Evolutionary conservation across 2,329 filamentous ascomycete species (phyloP), one percentile per base, ranked within the genome.

Genomic region (Xylaria sp.): DNA sequence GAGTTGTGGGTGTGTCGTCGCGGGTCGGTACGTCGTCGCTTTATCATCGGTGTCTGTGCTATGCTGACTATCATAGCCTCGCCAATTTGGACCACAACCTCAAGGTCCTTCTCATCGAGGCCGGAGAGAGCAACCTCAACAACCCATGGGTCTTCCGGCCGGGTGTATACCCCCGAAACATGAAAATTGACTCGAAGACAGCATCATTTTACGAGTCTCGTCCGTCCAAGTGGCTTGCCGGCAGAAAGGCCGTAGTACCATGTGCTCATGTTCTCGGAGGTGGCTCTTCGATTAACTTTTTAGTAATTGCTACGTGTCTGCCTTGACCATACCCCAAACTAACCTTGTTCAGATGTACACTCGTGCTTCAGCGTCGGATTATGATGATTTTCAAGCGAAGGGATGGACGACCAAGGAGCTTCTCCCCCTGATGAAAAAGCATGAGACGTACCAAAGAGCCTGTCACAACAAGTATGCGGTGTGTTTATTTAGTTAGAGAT

Each of bases 201-300:
- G 92, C 92, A 40, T 91, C 91, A 0, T 94, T 94, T 80, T 95
- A 94, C 77, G 89, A 94, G 79, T 93, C 91, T 57, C 86, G 89
- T 48, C 90, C 91, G 17, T 93, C 90, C 0, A 88, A 92, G 79
- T 91, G 88, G 84, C 87, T 94, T 31, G 87, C 86, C 72, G 91
- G 91, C 17, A 86, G 91, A 54, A 88, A 88, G 75, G 91, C 91
- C 26, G 86, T 93, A 54, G 91, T 94, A n/a, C 92, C 91, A 0
- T 90, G 87, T 73, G 91, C 91, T 42, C 89, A 93, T 71, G 84
- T 93, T 42, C 82, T 94, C 0, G 91, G 91, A 11, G 90, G 90
- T 28, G 90, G 90, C 10, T 92, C 89, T 2, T 92, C 89, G 7
- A 92, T 93, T 80, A 93, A 93, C 80, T 93, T 93, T 75, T 91